These are phyloP conservation scores for Graphiopsis chlorocephala DNA, from an alignment of 2,329 filamentous ascomycete genomes.

Conservation along the genomic window DNA sequence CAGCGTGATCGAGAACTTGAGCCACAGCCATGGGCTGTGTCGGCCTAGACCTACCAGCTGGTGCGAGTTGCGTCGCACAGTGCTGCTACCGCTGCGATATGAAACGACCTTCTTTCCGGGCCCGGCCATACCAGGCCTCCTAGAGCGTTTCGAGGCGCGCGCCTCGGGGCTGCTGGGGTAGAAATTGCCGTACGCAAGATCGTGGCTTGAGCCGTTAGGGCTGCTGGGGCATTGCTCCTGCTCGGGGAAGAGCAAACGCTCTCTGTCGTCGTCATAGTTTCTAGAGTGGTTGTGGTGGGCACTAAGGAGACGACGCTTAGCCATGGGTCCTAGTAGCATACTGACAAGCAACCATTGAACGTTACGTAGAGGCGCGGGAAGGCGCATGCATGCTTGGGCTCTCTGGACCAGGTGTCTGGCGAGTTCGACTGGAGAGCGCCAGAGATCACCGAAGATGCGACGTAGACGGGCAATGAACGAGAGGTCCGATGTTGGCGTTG, in stretches of 20 bases:
- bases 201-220: neutral
- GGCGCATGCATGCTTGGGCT: conserved; percentile 29
- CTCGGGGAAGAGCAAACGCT: neutral
- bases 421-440: conserved; percentile 28
- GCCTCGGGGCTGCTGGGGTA: conserved; percentile 13
- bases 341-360: conserved; percentile 38
- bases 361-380: conserved; percentile 29
- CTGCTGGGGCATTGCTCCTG: neutral
- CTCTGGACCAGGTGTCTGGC: conserved; percentile 31
- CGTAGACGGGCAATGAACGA: conserved; percentile 23
- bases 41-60: conserved; percentile 11
- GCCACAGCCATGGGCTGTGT: conserved; percentile 43
- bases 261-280: neutral
- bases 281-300: conserved; percentile 3
- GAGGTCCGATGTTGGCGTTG: neutral
- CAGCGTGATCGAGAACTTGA: conserved; percentile 48
- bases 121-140: conserved; percentile 22
- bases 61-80: neutral
- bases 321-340: conserved; percentile 35
- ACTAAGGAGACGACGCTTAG: conserved; percentile 28
- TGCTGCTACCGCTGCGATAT: neutral
- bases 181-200: conserved; percentile 27
- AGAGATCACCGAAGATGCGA: conserved; percentile 29
- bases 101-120: conserved; percentile 25
- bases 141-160: conserved; percentile 12